Conservation (phyloP, 2,329 filamentous ascomycete species). For the Colletotrichum neosansevieriae region DNA sequence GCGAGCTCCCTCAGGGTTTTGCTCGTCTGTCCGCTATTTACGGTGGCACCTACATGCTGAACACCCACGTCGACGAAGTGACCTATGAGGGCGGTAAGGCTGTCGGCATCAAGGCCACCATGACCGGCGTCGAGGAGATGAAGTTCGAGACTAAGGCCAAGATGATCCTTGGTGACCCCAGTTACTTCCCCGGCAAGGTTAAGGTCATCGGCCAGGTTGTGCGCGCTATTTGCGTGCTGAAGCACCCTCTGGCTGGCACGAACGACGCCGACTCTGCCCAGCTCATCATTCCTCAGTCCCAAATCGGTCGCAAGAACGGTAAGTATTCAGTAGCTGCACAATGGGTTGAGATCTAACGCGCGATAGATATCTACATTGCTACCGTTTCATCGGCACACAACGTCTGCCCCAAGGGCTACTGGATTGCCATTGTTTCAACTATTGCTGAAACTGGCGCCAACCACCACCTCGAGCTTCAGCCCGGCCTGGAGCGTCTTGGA, state of each 20-base stretch:
- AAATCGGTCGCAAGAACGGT: constrained; percentile 97
- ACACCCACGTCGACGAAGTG: constrained; percentile 92
- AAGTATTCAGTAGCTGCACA: constrained; percentile 48
- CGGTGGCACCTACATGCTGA: constrained; percentile 99
- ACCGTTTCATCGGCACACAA: constrained; percentile 96
- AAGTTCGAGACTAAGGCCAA: constrained; percentile 96
- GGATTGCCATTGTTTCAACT: constrained; percentile 97
- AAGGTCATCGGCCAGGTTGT: constrained; percentile 90
- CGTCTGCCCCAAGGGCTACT: constrained; percentile 99
- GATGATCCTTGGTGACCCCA: constrained; percentile 95
- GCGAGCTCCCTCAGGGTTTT: constrained; percentile 97
- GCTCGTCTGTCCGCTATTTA: constrained; percentile 98
- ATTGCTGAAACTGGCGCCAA: constrained; percentile 93
- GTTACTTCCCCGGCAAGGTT: constrained; percentile 93
- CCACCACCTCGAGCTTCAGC: constrained; percentile 94
- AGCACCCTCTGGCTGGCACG: constrained; percentile 92
- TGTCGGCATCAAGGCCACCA: constrained; percentile 96
- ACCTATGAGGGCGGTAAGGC: constrained; percentile 87
- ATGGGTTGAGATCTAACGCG: constrained; percentile 29
- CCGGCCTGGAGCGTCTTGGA: constrained; percentile 91
- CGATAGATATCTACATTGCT: constrained; percentile 93
- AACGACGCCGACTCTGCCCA: constrained; percentile 90
- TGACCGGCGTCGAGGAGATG: constrained; percentile 91
- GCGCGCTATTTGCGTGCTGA: constrained; percentile 97
- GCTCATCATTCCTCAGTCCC: constrained; percentile 97